Evolutionary conservation across 164 flowering plant genomes (phyloP), one percentile per base, ranked within the genome.

Genomic region (Hamamelis virginiana): DNA sequence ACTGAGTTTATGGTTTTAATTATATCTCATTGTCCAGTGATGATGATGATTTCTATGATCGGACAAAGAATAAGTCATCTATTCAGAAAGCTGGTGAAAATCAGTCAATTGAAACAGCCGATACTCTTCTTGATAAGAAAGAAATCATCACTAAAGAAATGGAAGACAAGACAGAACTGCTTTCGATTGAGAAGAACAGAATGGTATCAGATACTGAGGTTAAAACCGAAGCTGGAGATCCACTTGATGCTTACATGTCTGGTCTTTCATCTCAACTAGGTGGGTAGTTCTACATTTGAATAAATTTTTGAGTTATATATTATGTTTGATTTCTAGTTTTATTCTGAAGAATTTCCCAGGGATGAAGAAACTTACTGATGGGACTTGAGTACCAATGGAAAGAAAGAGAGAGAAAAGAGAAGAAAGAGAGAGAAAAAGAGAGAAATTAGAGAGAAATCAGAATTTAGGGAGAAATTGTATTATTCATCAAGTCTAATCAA

Each of bases 21-120:
- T 15, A n/a, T 66, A 67, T 59, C 2, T 67, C 5, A 11, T 75
- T 73, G 10, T 70, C 15, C 81, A 95, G 97, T 82, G 99, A 93
- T 78, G 99, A 96, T 64, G 99, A 96, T 79, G 98, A 96, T 52
- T 96, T 93, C 69, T 93, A 91, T 79, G 99, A 93, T 76, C 96
- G 97, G 66, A 89, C 98, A 60, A 84, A 84, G 84, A 87, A 85
- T 80, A 83, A 88, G 69, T 68, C 78, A 25, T 68, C 84, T 15
- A 71, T 38, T 15, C 72, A 73, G 50, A 87, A 83, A 77, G 69
- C 58, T 66, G 84, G 78, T 69, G 92, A 88, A 56, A 79, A 55
- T 45, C 84, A 80, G 67, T 69, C 90, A 44, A 59, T 91, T 70
- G 98, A 96, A 82, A 93, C 99, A 46, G 95, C 95, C 64, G 98